Evolutionary conservation across 2,329 filamentous ascomycete species (phyloP).

Genomic region (Apiospora marii): DNA sequence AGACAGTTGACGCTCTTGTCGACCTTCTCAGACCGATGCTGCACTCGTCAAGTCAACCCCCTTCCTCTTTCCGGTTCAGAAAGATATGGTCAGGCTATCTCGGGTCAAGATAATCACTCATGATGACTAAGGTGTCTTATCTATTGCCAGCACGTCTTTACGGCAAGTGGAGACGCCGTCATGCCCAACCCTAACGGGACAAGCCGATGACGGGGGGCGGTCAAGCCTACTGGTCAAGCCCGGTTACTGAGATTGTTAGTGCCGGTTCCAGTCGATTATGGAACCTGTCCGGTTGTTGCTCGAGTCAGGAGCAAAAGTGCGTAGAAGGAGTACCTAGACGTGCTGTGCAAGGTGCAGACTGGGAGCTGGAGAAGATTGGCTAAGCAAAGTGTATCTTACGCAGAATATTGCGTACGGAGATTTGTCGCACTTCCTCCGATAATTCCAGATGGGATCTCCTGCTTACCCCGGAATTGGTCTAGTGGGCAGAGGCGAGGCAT

Average conservation of each 20-base stretch:
- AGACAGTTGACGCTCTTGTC: background rate
- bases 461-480: conserved; percentile 2
- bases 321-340: background rate
- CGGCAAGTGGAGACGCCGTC: conserved; percentile 8
- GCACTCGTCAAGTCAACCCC: background rate
- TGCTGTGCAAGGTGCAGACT: background rate
- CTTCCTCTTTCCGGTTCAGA: background rate
- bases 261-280: background rate
- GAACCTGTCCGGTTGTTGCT: background rate
- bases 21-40: background rate
- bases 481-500: conserved; percentile 2
- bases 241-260: background rate
- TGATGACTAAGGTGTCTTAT: conserved; percentile 1
- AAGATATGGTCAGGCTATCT: background rate
- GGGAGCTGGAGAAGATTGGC: background rate
- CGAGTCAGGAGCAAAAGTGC: background rate
- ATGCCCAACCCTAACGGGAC: conserved; percentile 8
- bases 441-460: background rate
- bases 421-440: background rate
- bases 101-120: conserved; percentile 13
- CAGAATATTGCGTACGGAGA: background rate
- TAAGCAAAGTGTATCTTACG: background rate
- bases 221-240: background rate
- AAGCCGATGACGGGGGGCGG: conserved; percentile 11
- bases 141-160: background rate